Base-by-base conservation (phyloP, 2,329 filamentous ascomycete species). In the Thermothelomyces thermophilus region DNA sequence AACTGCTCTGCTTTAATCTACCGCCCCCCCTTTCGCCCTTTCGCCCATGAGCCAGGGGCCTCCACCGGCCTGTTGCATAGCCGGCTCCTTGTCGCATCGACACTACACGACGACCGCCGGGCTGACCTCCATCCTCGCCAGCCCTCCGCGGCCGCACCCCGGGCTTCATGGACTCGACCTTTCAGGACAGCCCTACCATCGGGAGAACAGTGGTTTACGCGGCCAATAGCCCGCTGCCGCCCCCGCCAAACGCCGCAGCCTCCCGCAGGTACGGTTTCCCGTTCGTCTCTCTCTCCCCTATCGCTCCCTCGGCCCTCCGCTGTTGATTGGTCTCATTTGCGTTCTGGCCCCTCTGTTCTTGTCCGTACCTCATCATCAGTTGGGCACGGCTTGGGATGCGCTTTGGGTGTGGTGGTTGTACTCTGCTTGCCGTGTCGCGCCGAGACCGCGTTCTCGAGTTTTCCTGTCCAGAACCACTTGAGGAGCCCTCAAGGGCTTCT, bases 51-150 rank as follows among this genome's bases (percentile, higher is more conserved):
- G 10, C 31, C 5, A 33, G 19, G 24, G 52, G 16, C 40, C 41
- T 52, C 46, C 41, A 50, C 51, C 50, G 39, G 52, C 34, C 51
- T 48, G 57, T 52, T 61, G 67, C 67, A 69, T 69, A 67, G 70
- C 64, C 65, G 66, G 73, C 19, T 37, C 35, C 68, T 76, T 77
- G 74, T 74, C 74, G 68, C 74, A 76, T 68, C 70, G 71, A 70
- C 67, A 68, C 33, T 71, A 70, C 67, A 68, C 37, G 66, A 68
- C 37, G 66, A 73, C 62, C 68, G 64, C 64, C 64, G 63, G 62
- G 63, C 66, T 59, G 63, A 65, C 59, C 60, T 61, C 50, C 52
- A 52, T 52, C 56, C 41, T 43, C 55, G 55, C 42, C 57, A 49
- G 43, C 46, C 52, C 44, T 52, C 44, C 42, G 50, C 51, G 41